Base-by-base conservation (phyloP, 495 filamentous ascomycete species). In the Penicillium flavigenum region DNA sequence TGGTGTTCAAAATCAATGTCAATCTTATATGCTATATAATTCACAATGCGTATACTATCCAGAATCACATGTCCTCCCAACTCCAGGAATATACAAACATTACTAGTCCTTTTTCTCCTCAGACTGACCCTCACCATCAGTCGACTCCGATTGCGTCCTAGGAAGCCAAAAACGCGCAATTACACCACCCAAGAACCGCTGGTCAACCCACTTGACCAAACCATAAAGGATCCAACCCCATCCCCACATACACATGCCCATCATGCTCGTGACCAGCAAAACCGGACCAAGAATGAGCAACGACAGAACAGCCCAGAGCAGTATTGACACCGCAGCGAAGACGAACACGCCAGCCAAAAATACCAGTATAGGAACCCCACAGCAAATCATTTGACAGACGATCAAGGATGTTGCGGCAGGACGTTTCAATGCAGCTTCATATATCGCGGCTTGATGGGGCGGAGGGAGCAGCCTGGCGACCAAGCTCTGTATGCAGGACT, bases 181-280 rank as follows among this genome's bases (percentile, higher is more conserved):
- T 29, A 73, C 41, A 4, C 73, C 73, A 12, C 71, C 73, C 43
- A 76, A 57, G 42, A 69, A 74, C 34, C 17, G 31, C 57, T 66
- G 66, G 56, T 76, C 73, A 44, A 73, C 51, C 68, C 70, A 76
- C 31, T 64, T 66, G 16, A 76, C 38, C 49, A 76, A 58, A 4
- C 70, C 70, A 59, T 74, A 76, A n/a, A 73, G 57, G 4, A 74
- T 44, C 73, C 73, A 76, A 2, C 72, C 71, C 73, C 73, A 76
- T 5, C 73, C 73, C 73, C 73, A 76, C 22, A 76, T 36, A 17
- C 69, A 69, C 9, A 74, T 56, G 4, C 73, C 73, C 64, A 74
- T 66, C 58, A 72, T 64, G 56, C 71, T 71, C 9, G 71, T 63
- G 12, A 76, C 72, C 47, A 76, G 16, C 43, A 76, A 49, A 9